Evolutionary conservation across 2,329 filamentous ascomycete species (phyloP), one percentile per base, ranked within the genome.

Genomic region (Tolypocladium album): DNA sequence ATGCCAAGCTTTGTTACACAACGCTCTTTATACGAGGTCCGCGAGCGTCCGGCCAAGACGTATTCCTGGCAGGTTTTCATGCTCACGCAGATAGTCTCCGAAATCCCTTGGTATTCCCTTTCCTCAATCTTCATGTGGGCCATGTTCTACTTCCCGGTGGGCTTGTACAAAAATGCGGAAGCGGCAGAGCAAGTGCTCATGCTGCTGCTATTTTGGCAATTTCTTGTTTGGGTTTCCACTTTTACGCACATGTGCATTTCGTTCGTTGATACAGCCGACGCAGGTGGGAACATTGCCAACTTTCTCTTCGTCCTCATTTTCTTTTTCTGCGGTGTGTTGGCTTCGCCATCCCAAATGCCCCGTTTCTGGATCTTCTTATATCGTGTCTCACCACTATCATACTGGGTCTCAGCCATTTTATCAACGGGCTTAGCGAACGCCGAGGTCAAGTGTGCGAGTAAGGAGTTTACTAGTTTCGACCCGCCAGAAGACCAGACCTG

Each of bases 361-460:
- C 76, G 81, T 2, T 89, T 90, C 77, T 90, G 88, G 88, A 84
- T 85, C 65, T 88, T 86, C 75, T 86, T 88, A 82, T 89, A 89
- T 71, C 81, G 86, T 43, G 74, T 88, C 50, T 88, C 83, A 0
- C 88, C 88, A 0, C 85, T 59, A 6, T 13, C 39, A 0, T 59
- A 59, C 43, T 58, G 43, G 43, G 22, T 45, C 11, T 45, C 43
- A 4, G 43, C 43, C 24, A 17, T 45, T 24, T 11, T 45, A 24
- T 45, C 43, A 24, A 45, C 43, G 11, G 43, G 43, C 4, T 4
- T 45, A 13, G 3, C 43, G 9, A 45, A 45, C 12, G 43, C 24
- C 6, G n/a, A 45, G 1, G n/a, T 45, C 2, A 13, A 11, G 9
- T 45, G 43, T 5, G 43, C 43, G 22, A 45, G 43, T n/a, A 45